Base-by-base conservation (phyloP, 2,329 filamentous ascomycete species). In the Aureobasidium subglaciale region DNA sequence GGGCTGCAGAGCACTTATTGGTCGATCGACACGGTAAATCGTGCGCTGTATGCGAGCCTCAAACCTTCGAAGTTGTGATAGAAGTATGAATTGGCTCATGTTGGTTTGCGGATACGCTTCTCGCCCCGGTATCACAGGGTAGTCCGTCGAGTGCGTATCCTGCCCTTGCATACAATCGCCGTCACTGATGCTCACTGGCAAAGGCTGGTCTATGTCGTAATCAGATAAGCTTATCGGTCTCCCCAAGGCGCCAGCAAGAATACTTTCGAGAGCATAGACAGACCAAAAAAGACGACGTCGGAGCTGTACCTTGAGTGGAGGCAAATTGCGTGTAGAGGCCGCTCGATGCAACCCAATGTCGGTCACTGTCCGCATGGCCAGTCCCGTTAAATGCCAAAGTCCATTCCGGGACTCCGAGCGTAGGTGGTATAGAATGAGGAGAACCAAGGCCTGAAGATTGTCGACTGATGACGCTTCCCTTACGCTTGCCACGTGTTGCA, bases 1-100 rank as follows among this genome's bases (percentile, higher is more conserved):
- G n/a, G 46, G 46, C 13, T 25, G 46, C 20, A 50, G 15, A 16
- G 46, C 30, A 5, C 30, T 35, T 2, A 20, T 37, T 2, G 46
- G 22, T n/a, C 46, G 29, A 27, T 50, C 46, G 8, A 50, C 46
- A 15, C 46, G 30, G 20, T 50, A 50, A 13, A 50, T 25, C 8
- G 46, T 50, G n/a, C 46, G 29, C 32, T 50, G 46, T 37, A 50
- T 37, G 22, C 46, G 46, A 37, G 30, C 34, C 18, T 50, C 46
- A 18, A 35, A 38, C 15, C 18, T 27, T 9, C 30, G 46, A 35
- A 50, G 46, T 32, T 50, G 46, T 11, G 34, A 50, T 13, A 50
- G 46, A 18, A 38, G 32, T 9, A 48, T 48, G 20, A 35, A 48
- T 16, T 48, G 43, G 7, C 15, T 48, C 16, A 48, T 4, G 10